These are phyloP conservation scores for Calamus simplicifolius DNA, from an alignment of 176 grass and related monocot species.

Conservation along the genomic window DNA sequence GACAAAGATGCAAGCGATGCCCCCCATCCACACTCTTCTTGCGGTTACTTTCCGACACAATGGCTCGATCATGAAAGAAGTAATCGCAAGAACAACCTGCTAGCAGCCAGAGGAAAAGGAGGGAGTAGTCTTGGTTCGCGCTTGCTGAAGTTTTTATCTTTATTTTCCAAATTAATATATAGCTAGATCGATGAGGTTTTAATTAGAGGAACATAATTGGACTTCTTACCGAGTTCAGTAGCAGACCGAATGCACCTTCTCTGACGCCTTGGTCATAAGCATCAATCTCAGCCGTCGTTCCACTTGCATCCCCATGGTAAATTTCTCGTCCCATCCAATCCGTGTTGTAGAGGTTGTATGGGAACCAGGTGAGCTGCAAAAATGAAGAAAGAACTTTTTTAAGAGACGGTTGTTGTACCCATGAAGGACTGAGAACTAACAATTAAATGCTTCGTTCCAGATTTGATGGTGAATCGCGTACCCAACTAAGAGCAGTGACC, in stretches of 20 bases:
- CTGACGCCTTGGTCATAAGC: conserved; percentile 71
- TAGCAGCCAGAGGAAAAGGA: background rate
- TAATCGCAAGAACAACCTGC: conserved; percentile 64
- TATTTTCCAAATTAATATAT: too few species aligned
- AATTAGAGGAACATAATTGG: background rate
- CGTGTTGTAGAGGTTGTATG: conserved; percentile 92
- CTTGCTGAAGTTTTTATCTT: background rate
- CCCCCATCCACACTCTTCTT: conserved; percentile 56
- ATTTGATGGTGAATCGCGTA: conserved; percentile 5
- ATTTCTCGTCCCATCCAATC: conserved; percentile 99
- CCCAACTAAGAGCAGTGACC: conserved; percentile 82
- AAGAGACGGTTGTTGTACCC: too few species aligned
- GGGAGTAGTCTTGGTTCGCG: background rate
- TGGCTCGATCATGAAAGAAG: conserved; percentile 71
- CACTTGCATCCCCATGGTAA: conserved; percentile 79
- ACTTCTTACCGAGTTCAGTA: conserved; percentile 71
- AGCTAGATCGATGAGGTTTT: too few species aligned
- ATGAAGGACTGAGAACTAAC: background rate
- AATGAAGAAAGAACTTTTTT: background rate
- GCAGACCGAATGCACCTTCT: conserved; percentile 63
- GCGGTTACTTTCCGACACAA: conserved; percentile 55
- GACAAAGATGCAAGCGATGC: conserved; percentile 49
- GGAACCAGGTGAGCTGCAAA: conserved; percentile 82
- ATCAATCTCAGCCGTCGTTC: conserved; percentile 17
- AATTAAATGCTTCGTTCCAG: background rate